phyloP scores from a whole-genome alignment of 352 stramenopile genomes.

The Globisporangium paroecandrum region DNA sequence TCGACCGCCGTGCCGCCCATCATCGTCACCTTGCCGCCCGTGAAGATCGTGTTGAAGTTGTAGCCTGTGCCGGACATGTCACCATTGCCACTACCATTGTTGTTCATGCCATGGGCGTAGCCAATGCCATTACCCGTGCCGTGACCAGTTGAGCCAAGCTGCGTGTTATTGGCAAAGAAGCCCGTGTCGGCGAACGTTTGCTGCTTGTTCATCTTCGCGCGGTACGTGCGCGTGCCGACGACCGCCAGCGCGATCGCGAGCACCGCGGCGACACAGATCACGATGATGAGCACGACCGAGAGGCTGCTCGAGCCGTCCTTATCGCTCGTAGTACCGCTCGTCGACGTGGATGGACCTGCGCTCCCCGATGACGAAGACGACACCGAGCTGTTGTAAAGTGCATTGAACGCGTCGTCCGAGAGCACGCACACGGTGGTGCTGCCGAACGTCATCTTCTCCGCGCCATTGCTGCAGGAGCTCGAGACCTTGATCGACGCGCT shows the following conservation, averaged over 20 bases:
- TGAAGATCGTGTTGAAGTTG: constrained; percentile 59
- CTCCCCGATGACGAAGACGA: constrained; percentile 9
- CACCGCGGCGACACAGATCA: constrained; percentile 54
- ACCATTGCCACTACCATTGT: constrained; percentile 6
- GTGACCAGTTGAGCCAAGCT: constrained; percentile 19
- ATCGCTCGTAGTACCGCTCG: constrained; percentile 20
- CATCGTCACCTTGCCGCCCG: constrained; percentile 44
- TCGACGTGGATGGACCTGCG: constrained; percentile 22
- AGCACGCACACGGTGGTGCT: constrained; percentile 56
- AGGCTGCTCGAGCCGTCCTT: constrained; percentile 27
- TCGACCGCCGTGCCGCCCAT: constrained; percentile 55
- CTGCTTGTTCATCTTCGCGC: constrained; percentile 26
- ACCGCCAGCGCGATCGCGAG: constrained; percentile 46
- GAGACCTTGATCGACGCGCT: constrained; percentile 38
- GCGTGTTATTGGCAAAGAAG: constrained; percentile 56
- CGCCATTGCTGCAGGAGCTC: constrained; percentile 37
- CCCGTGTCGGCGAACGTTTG: constrained; percentile 25
- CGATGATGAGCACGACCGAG: constrained; percentile 47
- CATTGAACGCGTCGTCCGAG: constrained; percentile 52
- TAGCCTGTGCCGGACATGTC: constrained; percentile 21
- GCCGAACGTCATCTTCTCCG: constrained; percentile 37
- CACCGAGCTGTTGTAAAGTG: constrained; percentile 32
- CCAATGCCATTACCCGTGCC: constrained; percentile 12
- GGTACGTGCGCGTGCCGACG: constrained; percentile 48
- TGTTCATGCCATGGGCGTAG: constrained; percentile 17